Evolutionary conservation across 768 basidiomycete genomes (phyloP).

Genomic region (Rhodocollybia butyracea): DNA sequence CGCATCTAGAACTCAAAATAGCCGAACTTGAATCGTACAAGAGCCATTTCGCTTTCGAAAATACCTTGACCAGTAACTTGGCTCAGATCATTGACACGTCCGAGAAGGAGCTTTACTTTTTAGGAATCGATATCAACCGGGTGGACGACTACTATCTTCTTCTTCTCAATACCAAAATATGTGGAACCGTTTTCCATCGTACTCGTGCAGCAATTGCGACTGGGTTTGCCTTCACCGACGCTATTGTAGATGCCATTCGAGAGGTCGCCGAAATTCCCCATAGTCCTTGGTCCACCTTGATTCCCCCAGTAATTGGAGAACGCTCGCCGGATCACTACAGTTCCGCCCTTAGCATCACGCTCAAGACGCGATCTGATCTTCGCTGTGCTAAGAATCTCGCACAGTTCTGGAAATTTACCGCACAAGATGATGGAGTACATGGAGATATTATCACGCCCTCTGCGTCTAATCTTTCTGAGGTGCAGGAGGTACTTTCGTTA

Average conservation of each 20-base stretch:
- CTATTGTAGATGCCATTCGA: constrained; percentile 27
- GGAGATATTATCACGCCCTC: constrained; percentile 11
- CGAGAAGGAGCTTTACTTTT: background rate
- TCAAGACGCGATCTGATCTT: constrained; percentile 26
- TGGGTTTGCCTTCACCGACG: constrained; percentile 21
- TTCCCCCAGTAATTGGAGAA: constrained; percentile 17
- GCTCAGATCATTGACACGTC: background rate
- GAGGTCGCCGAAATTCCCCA: constrained; percentile 20
- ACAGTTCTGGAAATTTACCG: constrained; percentile 33
- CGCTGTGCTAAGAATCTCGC: constrained; percentile 24
- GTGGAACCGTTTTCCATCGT: background rate
- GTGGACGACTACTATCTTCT: background rate
- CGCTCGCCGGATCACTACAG: constrained; percentile 30
- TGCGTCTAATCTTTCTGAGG: constrained; percentile 10
- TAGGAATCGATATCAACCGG: background rate
- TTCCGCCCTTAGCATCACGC: constrained; percentile 28
- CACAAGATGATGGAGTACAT: constrained; percentile 15
- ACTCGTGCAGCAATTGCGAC: constrained; percentile 11
- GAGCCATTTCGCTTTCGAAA: background rate
- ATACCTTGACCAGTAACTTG: background rate
- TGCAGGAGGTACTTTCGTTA: background rate
- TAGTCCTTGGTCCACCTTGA: constrained; percentile 24
- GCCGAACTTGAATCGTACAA: background rate
- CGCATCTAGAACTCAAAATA: background rate
- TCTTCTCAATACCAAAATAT: background rate